These are phyloP conservation scores for Esteya vermicola DNA, from an alignment of 2,329 filamentous ascomycete species.

Conservation along the genomic window DNA sequence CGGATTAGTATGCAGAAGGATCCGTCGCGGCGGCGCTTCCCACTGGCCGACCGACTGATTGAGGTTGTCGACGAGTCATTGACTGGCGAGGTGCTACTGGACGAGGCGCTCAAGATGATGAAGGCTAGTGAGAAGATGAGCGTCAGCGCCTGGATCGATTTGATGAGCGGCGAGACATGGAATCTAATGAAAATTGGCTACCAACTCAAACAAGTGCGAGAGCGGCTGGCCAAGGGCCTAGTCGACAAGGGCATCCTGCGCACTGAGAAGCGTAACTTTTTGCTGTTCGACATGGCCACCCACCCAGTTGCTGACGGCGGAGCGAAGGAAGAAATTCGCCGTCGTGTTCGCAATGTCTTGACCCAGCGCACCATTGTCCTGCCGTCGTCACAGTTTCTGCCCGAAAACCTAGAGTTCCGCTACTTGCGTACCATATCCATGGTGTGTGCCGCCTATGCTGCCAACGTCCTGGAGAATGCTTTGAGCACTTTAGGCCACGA, in stretches of 20 bases:
- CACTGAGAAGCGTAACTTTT: conserved; percentile 98
- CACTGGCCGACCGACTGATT: conserved; percentile 82
- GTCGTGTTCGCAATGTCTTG: conserved; percentile 81
- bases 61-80: conserved; percentile 95
- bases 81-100: conserved; percentile 90
- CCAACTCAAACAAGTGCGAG: conserved; percentile 96
- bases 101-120: conserved; percentile 99
- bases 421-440: conserved; percentile 85
- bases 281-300: conserved; percentile 99
- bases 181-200: conserved; percentile 99
- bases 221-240: conserved; percentile 89
- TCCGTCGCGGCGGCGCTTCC: conserved; percentile 78
- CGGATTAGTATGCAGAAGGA: conserved; percentile 98
- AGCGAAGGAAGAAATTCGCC: conserved; percentile 93
- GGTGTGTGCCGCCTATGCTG: conserved; percentile 96
- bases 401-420: conserved; percentile 87
- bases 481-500: conserved; percentile 87
- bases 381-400: conserved; percentile 72
- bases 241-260: conserved; percentile 98
- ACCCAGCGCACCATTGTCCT: conserved; percentile 91
- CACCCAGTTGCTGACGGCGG: conserved; percentile 93
- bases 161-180: conserved; percentile 99
- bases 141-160: conserved; percentile 95
- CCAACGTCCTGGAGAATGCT: conserved; percentile 97
- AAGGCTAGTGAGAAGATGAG: conserved; percentile 99